Percentiles rank a stretch among this genome's conserved stretches.
Conservation (phyloP, 2,329 filamentous ascomycete genomes). For the Helminthosporium solani region DNA sequence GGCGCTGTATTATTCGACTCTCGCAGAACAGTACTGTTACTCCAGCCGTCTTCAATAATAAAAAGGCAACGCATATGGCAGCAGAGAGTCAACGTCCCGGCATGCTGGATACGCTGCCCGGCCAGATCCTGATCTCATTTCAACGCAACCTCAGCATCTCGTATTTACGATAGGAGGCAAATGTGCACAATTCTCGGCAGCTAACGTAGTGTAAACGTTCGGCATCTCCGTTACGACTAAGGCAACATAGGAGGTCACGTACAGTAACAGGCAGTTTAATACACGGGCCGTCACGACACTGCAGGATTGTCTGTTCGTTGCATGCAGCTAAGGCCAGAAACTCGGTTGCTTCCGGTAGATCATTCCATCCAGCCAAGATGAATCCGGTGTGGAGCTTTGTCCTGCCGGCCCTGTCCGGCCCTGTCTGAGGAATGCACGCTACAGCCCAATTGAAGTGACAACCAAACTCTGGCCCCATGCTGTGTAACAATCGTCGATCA, state of each 20-base stretch:
- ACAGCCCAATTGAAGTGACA: constrained; percentile 21
- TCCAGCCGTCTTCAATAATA: background rate
- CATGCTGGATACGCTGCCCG: constrained; percentile 4
- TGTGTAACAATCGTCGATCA: constrained; percentile 28
- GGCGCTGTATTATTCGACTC: background rate
- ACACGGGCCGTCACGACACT: constrained; percentile 17
- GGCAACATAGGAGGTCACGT: constrained; percentile 2
- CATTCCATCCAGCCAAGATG: constrained; percentile 15
- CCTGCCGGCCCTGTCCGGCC: constrained; percentile 12
- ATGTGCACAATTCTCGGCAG: background rate
- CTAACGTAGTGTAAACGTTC: constrained; percentile 4
- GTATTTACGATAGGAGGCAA: background rate
- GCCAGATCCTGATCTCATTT: constrained; percentile 5
- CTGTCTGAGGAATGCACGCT: constrained; percentile 30
- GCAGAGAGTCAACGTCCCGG: constrained; percentile 7
- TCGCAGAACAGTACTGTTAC: background rate
- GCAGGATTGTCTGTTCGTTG: constrained; percentile 16
- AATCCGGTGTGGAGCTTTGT: constrained; percentile 6
- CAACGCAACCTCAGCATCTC: background rate
- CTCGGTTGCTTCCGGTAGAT: constrained; percentile 39
- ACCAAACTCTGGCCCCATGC: constrained; percentile 25
- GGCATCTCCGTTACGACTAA: constrained; percentile 23
- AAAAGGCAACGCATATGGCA: constrained; percentile 4
- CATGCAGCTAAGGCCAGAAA: constrained; percentile 25
- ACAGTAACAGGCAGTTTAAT: constrained; percentile 9